A percentile compares a stretch with the other conserved stretches of the same genome.
Conservation (phyloP, 345 rosid genomes). For the Physaria fendleri region DNA sequence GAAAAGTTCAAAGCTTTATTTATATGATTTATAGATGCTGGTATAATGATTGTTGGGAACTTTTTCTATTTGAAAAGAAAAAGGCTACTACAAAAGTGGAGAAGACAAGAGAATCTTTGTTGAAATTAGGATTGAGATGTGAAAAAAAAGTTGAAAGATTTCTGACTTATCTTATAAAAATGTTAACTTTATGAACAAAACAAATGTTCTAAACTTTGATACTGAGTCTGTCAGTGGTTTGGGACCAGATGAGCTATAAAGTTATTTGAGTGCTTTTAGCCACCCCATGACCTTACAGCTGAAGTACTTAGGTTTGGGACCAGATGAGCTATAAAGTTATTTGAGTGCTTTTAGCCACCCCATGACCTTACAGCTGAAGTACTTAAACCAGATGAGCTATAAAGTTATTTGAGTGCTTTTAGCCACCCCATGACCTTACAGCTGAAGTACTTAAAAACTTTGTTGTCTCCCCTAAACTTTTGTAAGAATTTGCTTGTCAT, state of each 20-base stretch:
- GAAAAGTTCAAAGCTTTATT: constrained; percentile 9
- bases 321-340: constrained; percentile 8
- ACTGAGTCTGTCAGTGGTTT: constrained; percentile 13
- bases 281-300: not conserved
- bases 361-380: too few relatives aligned
- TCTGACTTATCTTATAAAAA: constrained; percentile 6
- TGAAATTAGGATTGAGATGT: constrained; percentile 2
- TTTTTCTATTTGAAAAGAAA: constrained; percentile 4
- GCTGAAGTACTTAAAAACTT: not conserved
- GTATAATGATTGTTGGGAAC: constrained; percentile 18
- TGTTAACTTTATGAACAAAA: constrained; percentile 9
- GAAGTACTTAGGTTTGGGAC: constrained; percentile 29
- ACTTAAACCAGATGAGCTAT: constrained; percentile 16
- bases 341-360: not conserved
- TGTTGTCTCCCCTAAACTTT: not conserved
- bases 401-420: constrained; percentile 3
- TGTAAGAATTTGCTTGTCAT: not conserved
- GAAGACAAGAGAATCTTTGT: constrained; percentile 3
- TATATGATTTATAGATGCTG: not conserved
- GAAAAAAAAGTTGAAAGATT: constrained; percentile 2
- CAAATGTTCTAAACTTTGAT: constrained; percentile 5
- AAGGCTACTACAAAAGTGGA: constrained; percentile 17
- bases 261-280: constrained; percentile 1
- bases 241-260: constrained; percentile 21
- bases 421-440: not conserved